Evolutionary conservation across 768 basidiomycete species (phyloP), one percentile per base, ranked within the genome.

Genomic region (Mycena floridula): DNA sequence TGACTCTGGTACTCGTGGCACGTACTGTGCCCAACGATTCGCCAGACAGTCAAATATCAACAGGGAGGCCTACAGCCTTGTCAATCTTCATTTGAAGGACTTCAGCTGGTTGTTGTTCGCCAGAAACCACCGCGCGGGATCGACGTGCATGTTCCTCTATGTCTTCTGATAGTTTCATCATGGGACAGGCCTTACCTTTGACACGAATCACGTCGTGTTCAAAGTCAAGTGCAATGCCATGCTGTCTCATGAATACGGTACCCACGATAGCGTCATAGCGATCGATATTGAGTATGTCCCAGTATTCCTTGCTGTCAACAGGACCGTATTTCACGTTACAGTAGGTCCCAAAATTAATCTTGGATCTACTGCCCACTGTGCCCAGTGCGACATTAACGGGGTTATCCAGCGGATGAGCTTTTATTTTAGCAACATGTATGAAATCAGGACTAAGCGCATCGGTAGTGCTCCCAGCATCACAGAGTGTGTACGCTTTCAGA

Each of bases 201-300:
- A 47, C 24, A 25, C 24, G 30, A n/a, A 50, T 25, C 13, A 35
- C 30, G 35, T 47, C n/a, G n/a, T 35, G 30, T 12, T 48, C 44
- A 20, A 56, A 52, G 28, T 54, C 51, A 21, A 57, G 38, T 7
- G 25, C 6, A 2, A 50, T 49, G 1, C 41, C 21, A 43, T 55
- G 48, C 40, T 51, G 43, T 13, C 28, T 43, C 35, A 57, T 42
- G 42, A 55, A 61, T 5, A 51, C 50, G 2, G 49, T 53, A 0
- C 60, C 60, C 15, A 62, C 24, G n/a, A 62, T 50, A 8, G 43
- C 40, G 36, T 60, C 56, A 42, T 59, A 62, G 12, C 37, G 25
- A 36, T 59, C 56, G 7, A 62, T 43, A 47, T 62, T 62, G 5
- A 42, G 43, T 12, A 62, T 47, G 44, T 62, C 54, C 18, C 59